Evolutionary conservation across 805 yeast genomes (phyloP).

Genomic region (Candida sanyiensis): DNA sequence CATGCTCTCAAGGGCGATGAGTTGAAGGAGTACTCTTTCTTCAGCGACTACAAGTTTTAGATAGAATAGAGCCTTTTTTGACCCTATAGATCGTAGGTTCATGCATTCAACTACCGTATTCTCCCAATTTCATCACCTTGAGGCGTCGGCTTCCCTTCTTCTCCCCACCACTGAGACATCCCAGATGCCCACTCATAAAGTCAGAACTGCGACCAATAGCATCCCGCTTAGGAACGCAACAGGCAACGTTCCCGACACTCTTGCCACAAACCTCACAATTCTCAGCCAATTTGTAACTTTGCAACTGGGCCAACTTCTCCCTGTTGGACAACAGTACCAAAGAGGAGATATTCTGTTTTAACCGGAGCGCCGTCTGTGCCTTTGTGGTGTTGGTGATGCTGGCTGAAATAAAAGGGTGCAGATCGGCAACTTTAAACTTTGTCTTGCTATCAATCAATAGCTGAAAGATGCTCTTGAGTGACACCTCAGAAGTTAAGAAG

Average conservation of each 20-base stretch:
- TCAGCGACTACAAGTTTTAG: conserved; percentile 27
- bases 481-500: neutral
- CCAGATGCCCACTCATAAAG: conserved; percentile 19
- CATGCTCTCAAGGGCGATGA: conserved; percentile 89
- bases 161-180: conserved; percentile 12
- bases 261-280: conserved; percentile 15
- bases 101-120: conserved; percentile 7
- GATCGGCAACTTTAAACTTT: conserved; percentile 1
- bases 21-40: conserved; percentile 24
- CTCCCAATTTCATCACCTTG: conserved; percentile 15
- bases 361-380: neutral
- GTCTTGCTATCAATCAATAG: neutral
- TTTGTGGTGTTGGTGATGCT: neutral
- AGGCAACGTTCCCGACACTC: conserved; percentile 6
- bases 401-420: neutral
- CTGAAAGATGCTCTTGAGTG: conserved; percentile 12
- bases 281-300: conserved; percentile 4
- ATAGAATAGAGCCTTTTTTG: too few relatives aligned
- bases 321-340: neutral
- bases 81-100: too few relatives aligned
- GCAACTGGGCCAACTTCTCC: neutral
- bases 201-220: neutral
- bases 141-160: conserved; percentile 6
- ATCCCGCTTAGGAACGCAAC: conserved; percentile 14
- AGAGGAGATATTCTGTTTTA: neutral